Evolutionary conservation across 768 basidiomycete species (phyloP).

Genomic region (Postia placenta): DNA sequence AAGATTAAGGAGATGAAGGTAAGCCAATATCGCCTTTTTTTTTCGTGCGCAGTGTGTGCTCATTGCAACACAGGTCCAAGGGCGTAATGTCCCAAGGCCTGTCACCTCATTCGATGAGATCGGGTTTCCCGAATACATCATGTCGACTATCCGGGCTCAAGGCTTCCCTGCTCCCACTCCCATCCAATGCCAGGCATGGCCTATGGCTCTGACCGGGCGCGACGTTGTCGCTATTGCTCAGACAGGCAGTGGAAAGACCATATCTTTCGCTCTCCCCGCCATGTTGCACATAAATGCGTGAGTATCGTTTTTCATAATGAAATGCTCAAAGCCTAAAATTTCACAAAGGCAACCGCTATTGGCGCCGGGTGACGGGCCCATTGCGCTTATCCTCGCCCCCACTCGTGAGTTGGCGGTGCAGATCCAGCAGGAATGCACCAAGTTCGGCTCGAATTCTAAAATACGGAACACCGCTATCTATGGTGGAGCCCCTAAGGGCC

Average conservation of each 20-base stretch:
- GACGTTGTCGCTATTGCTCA: constrained; percentile 97
- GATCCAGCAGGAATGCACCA: constrained; percentile 97
- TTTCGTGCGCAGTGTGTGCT: background rate
- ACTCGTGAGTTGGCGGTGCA: constrained; percentile 98
- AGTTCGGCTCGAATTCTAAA: constrained; percentile 92
- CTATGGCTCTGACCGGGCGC: constrained; percentile 92
- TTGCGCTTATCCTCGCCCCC: constrained; percentile 93
- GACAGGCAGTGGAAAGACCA: constrained; percentile 98
- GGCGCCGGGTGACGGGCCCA: constrained; percentile 92
- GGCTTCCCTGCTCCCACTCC: constrained; percentile 89
- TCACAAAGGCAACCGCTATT: constrained; percentile 95
- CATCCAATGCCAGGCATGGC: constrained; percentile 99
- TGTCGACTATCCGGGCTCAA: constrained; percentile 89
- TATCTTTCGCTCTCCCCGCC: constrained; percentile 95
- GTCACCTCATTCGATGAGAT: constrained; percentile 90
- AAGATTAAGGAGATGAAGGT: constrained; percentile 85
- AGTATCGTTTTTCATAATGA: no score
- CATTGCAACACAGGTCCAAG: constrained; percentile 62
- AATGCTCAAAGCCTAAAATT: no score
- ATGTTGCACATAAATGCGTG: constrained; percentile 99
- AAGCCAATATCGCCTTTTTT: no score
- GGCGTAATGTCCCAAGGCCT: constrained; percentile 81
- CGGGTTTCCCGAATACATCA: constrained; percentile 94
- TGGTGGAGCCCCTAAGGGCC: constrained; percentile 97
- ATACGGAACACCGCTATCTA: constrained; percentile 99